Evolutionary conservation across 2,329 filamentous ascomycete genomes (phyloP).

Genomic region (Dactylonectria estremocensis): DNA sequence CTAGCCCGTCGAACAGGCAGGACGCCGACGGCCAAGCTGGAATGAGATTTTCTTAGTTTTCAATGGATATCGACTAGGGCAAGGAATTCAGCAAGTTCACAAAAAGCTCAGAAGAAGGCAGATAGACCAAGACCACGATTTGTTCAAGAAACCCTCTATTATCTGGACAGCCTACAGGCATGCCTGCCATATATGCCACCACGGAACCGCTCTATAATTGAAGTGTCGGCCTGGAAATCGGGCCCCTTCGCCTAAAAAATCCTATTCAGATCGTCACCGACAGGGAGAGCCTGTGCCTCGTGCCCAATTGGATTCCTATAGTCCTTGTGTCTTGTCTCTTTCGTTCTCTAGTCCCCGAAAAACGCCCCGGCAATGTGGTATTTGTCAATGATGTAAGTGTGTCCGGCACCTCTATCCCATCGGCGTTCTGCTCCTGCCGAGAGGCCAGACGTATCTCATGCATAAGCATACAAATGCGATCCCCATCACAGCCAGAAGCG

Average conservation of each 20-base stretch:
- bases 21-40: neutral
- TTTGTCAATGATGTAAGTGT: conserved; percentile 35
- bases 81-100: neutral
- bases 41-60: neutral
- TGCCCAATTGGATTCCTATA: conserved; percentile 9
- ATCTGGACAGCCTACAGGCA: conserved; percentile 37
- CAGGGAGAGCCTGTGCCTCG: conserved; percentile 10
- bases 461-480: conserved; percentile 59
- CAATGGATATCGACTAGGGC: neutral
- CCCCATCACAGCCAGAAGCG: conserved; percentile 54
- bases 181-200: conserved; percentile 32
- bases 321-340: conserved; percentile 26
- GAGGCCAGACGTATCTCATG: conserved; percentile 50
- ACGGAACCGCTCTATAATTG: conserved; percentile 37
- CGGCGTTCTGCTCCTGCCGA: conserved; percentile 39
- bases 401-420: conserved; percentile 46
- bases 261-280: conserved; percentile 19
- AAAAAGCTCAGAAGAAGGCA: neutral
- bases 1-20: no score
- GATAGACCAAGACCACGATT: conserved; percentile 16
- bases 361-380: conserved; percentile 51
- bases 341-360: conserved; percentile 45
- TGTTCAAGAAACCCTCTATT: conserved; percentile 38
- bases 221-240: conserved; percentile 29
- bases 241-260: conserved; percentile 16